Evolutionary conservation across 306 rosid genomes (phyloP).

Genomic region (Prunus salicina): DNA sequence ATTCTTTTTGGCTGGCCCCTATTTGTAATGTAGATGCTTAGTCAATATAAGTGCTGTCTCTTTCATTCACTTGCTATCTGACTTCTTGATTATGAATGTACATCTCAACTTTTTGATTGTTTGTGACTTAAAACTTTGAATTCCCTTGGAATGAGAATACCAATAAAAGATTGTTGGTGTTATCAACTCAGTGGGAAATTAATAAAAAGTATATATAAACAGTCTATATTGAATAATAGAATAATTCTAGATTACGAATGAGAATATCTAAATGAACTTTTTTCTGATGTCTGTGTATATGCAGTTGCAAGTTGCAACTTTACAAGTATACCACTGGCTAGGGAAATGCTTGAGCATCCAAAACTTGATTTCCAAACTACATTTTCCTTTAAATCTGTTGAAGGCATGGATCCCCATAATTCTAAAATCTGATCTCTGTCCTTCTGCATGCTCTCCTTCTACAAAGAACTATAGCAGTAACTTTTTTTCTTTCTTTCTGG

Average conservation of each 20-base stretch:
- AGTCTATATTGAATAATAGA: neutral
- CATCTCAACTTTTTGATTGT: neutral
- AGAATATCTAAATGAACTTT: neutral
- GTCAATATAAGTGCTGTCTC: conserved; percentile 6
- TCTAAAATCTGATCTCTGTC: conserved; percentile 10
- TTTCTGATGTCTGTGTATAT: neutral
- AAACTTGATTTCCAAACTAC: conserved; percentile 9
- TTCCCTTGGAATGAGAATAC: neutral
- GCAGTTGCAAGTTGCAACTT: neutral
- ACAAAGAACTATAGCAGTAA: conserved; percentile 10
- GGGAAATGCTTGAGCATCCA: conserved; percentile 12
- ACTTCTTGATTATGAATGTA: neutral
- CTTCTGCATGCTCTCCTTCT: conserved; percentile 8
- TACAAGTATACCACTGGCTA: neutral
- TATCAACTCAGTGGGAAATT: neutral
- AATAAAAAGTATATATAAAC: neutral
- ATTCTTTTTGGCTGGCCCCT: conserved; percentile 17
- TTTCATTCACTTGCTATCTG: neutral
- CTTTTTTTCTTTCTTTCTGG: neutral
- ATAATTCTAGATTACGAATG: neutral
- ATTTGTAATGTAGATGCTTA: conserved; percentile 26
- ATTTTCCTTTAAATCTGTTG: conserved; percentile 5
- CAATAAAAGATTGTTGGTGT: neutral
- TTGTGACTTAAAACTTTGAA: neutral
- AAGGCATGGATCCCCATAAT: conserved; percentile 9